These are phyloP conservation scores for Zygoascus bituminiphila DNA, from an alignment of 805 yeast species.

Conservation along the genomic window DNA sequence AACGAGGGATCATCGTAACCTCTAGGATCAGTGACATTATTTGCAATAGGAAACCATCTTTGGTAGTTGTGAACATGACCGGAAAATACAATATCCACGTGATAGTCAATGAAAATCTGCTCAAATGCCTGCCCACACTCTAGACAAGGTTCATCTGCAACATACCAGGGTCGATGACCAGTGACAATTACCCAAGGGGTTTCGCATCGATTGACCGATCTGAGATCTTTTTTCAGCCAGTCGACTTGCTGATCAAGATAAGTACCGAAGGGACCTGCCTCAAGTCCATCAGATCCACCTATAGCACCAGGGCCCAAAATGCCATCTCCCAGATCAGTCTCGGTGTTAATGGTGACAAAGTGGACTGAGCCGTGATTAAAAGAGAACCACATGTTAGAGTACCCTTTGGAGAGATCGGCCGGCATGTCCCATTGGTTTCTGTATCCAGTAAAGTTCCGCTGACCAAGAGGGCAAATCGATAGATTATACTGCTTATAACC, in stretches of 20 bases:
- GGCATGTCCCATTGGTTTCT: conserved; percentile 27
- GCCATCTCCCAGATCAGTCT: conserved; percentile 24
- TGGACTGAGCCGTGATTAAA: conserved; percentile 28
- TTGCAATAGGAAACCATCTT: conserved; percentile 17
- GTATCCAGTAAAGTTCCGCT: conserved; percentile 26
- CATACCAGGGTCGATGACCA: conserved; percentile 30
- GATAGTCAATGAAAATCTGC: conserved; percentile 13
- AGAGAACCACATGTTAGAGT: conserved; percentile 28
- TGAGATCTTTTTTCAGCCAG: conserved; percentile 26
- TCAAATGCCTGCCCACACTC: conserved; percentile 21
- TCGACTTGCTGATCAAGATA: conserved; percentile 20
- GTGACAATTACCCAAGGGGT: conserved; percentile 25
- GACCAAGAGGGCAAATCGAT: conserved; percentile 18
- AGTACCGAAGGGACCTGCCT: conserved; percentile 15
- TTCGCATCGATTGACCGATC: conserved; percentile 21
- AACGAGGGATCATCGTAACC: conserved; percentile 25
- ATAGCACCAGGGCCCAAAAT: conserved; percentile 14
- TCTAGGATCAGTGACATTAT: conserved; percentile 25
- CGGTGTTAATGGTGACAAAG: conserved; percentile 25
- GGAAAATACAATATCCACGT: conserved; percentile 21
- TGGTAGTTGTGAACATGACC: conserved; percentile 25
- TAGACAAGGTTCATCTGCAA: conserved; percentile 15
- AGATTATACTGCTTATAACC: conserved; percentile 8
- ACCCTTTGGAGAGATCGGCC: conserved; percentile 21
- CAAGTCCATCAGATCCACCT: conserved; percentile 17